Evolutionary conservation across 75 land plant species (phyloP), one percentile per base, ranked within the genome.

Genomic region (Chamaecyparis obtusa): DNA sequence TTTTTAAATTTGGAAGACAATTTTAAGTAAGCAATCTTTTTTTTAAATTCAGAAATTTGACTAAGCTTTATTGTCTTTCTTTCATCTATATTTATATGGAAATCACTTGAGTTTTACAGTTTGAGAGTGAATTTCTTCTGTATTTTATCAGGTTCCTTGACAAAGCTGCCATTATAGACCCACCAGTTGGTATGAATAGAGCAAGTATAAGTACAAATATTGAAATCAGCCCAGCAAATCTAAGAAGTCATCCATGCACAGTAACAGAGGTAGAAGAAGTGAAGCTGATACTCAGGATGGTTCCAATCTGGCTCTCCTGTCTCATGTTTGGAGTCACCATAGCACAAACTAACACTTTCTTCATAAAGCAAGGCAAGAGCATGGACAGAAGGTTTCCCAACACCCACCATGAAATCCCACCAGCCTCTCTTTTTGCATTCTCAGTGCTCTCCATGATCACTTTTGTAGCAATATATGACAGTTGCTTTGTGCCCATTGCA

Each of bases 211-310:
- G 33, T 48, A n/a, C 41, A 14, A 60, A 64, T 19, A 83, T 35
- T 33, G 35, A 83, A 33, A 79, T 85, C 17, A n/a, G 54, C 27
- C 48, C 30, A 88, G 75, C 71, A 51, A 51, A 51, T 35, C 39
- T 9, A 13, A 74, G 37, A 10, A 9, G 15, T 11, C 30, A 13
- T 85, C 89, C 91, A 72, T 95, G 95, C 39, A 88, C 95, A 0
- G 92, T 93, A 39, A 92, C 95, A n/a, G 89, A 89, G 55, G 95
- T 95, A 10, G 97, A 95, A 76, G 97, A 94, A 83, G 14, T 84
- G 85, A 95, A 95, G 88, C 92, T 93, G 3, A n/a, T 95, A 7
- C 81, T 94, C 60, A 88, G 89, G 83, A 77, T 93, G 90, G 67
- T 94, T n/a, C 96, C 95, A 21, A 93, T 95, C n/a, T 94, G 95